Conservation (phyloP, 805 yeast species). For the Metschnikowia lachancei region DNA sequence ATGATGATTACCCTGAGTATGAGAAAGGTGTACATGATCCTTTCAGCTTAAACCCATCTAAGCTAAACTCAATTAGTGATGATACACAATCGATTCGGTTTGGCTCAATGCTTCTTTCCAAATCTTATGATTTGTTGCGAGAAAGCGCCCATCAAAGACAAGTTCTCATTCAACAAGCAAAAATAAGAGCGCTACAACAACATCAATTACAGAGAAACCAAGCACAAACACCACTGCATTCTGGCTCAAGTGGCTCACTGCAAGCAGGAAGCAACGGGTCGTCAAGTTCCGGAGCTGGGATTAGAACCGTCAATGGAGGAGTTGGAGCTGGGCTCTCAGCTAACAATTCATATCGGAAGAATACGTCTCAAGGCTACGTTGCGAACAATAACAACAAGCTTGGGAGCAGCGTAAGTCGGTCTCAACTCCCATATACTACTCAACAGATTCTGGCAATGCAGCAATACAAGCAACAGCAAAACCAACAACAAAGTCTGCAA, state of each 20-base stretch:
- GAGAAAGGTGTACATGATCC: slow-evolving; percentile 43
- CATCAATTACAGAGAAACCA: slow-evolving; percentile 27
- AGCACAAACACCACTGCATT: slow-evolving; percentile 2
- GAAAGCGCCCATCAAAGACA: slow-evolving; percentile 71
- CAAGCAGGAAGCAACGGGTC: slow-evolving; percentile 6
- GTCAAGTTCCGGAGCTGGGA: slow-evolving; percentile 1
- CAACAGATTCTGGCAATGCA: slow-evolving; percentile 17
- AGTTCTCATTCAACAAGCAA: slow-evolving; percentile 47
- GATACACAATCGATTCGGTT: slow-evolving; percentile 88
- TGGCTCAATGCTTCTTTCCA: slow-evolving; percentile 86
- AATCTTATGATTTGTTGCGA: slow-evolving; percentile 75
- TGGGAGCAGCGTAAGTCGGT: slow-evolving; percentile 5
- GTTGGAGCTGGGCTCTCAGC: slow-evolving; percentile 13
- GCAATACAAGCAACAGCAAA: slow-evolving; percentile 10
- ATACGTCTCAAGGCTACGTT: slow-evolving; percentile 5
- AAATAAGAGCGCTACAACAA: slow-evolving; percentile 42
- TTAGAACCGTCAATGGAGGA: slow-evolving; percentile 2
- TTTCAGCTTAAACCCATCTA: slow-evolving; percentile 74
- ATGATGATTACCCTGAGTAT: slow-evolving; percentile 49
- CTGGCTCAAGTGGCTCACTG: slow-evolving; percentile 1
- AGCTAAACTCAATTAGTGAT: slow-evolving; percentile 74
- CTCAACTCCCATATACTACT: slow-evolving; percentile 6
- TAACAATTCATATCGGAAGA: slow-evolving; percentile 6
- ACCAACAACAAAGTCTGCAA: slow-evolving; percentile 14
- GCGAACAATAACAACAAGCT: slow-evolving; percentile 3